Evolutionary conservation across 768 basidiomycete genomes (phyloP).

Genomic region (Sporobolomyces phaffii): DNA sequence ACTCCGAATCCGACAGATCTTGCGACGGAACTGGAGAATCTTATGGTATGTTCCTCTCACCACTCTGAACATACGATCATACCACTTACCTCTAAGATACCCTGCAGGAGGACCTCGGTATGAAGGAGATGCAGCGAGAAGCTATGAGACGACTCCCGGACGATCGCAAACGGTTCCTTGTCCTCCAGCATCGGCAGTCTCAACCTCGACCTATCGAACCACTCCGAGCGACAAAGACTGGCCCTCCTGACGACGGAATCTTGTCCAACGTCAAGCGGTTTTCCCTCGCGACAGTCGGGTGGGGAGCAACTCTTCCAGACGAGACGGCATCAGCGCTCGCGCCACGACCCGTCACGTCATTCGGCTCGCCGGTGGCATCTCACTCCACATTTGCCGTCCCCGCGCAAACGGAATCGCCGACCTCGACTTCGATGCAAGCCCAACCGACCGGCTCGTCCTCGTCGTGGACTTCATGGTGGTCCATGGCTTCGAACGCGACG

Average conservation of each 20-base stretch:
- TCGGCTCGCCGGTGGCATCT: not conserved
- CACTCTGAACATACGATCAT: too few relatives aligned
- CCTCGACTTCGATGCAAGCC: constrained; percentile 4
- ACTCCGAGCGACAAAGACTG: constrained; percentile 23
- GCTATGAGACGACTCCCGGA: constrained; percentile 59
- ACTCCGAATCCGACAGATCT: constrained; percentile 46
- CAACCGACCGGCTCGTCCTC: constrained; percentile 17
- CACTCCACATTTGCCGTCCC: constrained; percentile 29
- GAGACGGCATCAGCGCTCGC: constrained; percentile 4
- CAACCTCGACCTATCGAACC: not conserved
- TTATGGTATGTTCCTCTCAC: constrained; percentile 56
- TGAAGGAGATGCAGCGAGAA: constrained; percentile 64
- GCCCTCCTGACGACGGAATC: not conserved
- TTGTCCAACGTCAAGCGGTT: constrained; percentile 37
- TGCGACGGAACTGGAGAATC: constrained; percentile 52
- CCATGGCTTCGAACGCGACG: constrained; percentile 29
- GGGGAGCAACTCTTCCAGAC: not conserved
- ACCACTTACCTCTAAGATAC: too few relatives aligned
- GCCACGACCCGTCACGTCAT: constrained; percentile 22
- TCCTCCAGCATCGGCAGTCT: constrained; percentile 57
- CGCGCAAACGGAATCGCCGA: constrained; percentile 53
- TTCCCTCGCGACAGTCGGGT: constrained; percentile 37
- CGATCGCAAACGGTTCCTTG: constrained; percentile 62
- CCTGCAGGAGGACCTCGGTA: constrained; percentile 67
- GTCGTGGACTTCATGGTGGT: constrained; percentile 35